A percentile compares a stretch with the other conserved stretches of the same genome.
Evolutionary conservation across 805 yeast genomes (phyloP).

Genomic region (Candida oleophila): DNA sequence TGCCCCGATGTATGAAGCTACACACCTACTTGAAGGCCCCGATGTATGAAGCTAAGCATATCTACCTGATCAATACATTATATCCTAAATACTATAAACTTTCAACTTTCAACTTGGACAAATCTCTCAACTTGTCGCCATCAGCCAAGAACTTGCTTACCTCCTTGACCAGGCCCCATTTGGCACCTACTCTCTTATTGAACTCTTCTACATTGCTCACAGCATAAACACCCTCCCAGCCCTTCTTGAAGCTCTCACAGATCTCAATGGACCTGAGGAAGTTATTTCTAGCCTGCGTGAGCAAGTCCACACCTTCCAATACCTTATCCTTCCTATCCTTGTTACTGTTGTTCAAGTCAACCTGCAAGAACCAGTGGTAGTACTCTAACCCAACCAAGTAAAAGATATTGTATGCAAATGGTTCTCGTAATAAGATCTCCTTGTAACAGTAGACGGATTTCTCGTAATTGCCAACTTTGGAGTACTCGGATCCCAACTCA

Average conservation of each 20-base stretch:
- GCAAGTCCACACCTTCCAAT: constrained; percentile 20
- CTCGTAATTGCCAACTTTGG: constrained; percentile 56
- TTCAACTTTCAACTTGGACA: neutral
- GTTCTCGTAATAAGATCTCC: constrained; percentile 67
- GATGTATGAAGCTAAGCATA: too few species aligned
- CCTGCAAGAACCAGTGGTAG: constrained; percentile 31
- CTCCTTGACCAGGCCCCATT: constrained; percentile 15
- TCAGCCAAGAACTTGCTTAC: constrained; percentile 21
- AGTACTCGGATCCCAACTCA: constrained; percentile 70
- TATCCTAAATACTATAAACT: neutral
- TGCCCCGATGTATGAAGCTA: too few species aligned
- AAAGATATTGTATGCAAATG: constrained; percentile 67
- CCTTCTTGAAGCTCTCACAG: constrained; percentile 63
- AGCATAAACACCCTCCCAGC: constrained; percentile 69
- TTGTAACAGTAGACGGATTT: constrained; percentile 66
- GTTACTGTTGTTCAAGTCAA: constrained; percentile 6
- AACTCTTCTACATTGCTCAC: constrained; percentile 19
- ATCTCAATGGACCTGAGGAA: constrained; percentile 75
- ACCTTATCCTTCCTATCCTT: constrained; percentile 29
- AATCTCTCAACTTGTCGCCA: constrained; percentile 18
- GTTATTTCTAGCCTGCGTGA: constrained; percentile 40
- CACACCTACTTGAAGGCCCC: too few species aligned
- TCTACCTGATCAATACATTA: neutral
- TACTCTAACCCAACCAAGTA: constrained; percentile 53
- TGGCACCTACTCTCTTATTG: constrained; percentile 15